Base-by-base conservation (phyloP, 768 basidiomycete genomes). In the Amanita molliuscula region DNA sequence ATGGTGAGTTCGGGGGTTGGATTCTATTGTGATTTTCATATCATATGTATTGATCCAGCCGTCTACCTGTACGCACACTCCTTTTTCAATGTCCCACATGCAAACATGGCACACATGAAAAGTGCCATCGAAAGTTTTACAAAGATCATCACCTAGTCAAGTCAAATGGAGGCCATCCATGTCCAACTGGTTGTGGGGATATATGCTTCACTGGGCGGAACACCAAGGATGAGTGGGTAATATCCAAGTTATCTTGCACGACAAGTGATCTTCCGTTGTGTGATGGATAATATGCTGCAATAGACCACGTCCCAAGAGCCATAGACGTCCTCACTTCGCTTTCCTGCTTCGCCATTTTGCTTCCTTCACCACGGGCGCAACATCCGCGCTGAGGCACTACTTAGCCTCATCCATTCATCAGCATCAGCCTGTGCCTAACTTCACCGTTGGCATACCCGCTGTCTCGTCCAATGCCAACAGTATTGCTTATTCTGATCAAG, bases 111-210 rank as follows among this genome's bases (percentile, higher is more conserved):
- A 88, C 88, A 0, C 89, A 92, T 55, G 82, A 84, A 55, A 72
- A 75, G 16, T 92, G 89, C 63, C 89, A 88, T 57, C 74, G 78
- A 34, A 68, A 71, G 28, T 88, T 81, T 58, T 86, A 88, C 57
- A 66, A 75, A 55, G 68, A 72, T 34, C 76, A 73, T 18, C 79
- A 81, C 1, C 73, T 80, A 73, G 62, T 3, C 51, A 56, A 36
- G 47, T 53, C 31, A 48, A 49, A 16, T 36, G 40, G 37, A 50
- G 86, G 81, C 3, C 81, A 84, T 60, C 74, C 71, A 0, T 90
- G 88, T 64, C 84, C 85, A 11, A 77, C 85, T 37, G 88, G 88
- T 3, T 91, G 88, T 64, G 88, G 88, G 0, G 88, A 91, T 65
- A 75, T 74, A 55, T 91, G 88, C 56, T 89, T 45, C 6, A 25